Percentiles rank a stretch among this genome's conserved stretches.
phyloP scores from a whole-genome alignment of 2,329 filamentous ascomycete genomes.

The Corinectria fuckeliana region DNA sequence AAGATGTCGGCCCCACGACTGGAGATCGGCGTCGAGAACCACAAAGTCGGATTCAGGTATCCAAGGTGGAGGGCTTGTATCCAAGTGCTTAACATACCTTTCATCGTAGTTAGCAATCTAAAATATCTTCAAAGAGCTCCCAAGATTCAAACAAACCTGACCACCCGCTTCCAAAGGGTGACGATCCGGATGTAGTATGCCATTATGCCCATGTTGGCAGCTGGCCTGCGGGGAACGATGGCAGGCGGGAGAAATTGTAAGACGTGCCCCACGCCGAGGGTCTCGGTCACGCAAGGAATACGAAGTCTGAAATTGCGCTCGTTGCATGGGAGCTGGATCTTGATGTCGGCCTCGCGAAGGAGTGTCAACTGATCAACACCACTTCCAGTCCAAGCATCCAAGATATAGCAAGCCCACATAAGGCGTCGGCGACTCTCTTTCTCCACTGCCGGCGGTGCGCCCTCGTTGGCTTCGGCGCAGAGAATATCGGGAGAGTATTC shows the following conservation, averaged over 20 bases:
- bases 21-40: conserved; percentile 48
- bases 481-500: conserved; percentile 47
- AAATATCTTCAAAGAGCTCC: neutral
- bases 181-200: conserved; percentile 52
- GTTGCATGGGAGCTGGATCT: conserved; percentile 50
- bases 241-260: conserved; percentile 49
- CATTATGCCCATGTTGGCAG: conserved; percentile 53
- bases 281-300: conserved; percentile 49
- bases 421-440: conserved; percentile 48
- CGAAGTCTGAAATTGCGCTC: conserved; percentile 51
- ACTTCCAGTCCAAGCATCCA: conserved; percentile 50
- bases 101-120: conserved; percentile 14
- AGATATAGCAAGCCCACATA: conserved; percentile 52
- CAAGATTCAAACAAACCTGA: conserved; percentile 39
- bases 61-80: conserved; percentile 50
- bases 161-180: conserved; percentile 49
- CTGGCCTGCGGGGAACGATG: conserved; percentile 47
- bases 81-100: conserved; percentile 51
- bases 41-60: conserved; percentile 51
- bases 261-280: conserved; percentile 49
- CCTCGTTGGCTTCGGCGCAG: conserved; percentile 42
- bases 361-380: conserved; percentile 49
- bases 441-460: conserved; percentile 44
- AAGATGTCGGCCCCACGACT: conserved; percentile 49
- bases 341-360: conserved; percentile 49